Base-by-base conservation (phyloP, 306 rosid genomes). In the Ormosia emarginata region DNA sequence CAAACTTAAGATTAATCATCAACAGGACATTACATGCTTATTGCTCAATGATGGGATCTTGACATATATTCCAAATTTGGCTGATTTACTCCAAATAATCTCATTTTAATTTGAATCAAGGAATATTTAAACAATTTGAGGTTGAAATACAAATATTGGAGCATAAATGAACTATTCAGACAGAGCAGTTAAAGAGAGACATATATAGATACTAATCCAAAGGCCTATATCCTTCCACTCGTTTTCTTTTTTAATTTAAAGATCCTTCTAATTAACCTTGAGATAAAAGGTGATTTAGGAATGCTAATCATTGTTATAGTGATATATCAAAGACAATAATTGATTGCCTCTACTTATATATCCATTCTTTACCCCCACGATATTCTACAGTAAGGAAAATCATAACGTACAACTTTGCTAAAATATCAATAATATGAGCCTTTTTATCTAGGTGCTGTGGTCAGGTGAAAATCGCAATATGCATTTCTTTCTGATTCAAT, bases 1-100 rank as follows among this genome's bases (percentile, higher is more conserved):
- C 67, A 84, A 37, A 71, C 29, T 58, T 4, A 53, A 77, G 67
- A 44, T 71, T 4, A n/a, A 75, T 71, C 39, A 81, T 76, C 40
- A 14, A 15, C 34, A 36, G 15, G 66, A 14, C 56, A 77, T 37
- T 49, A 59, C 75, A 30, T 40, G 43, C 17, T 58, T 39, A 59
- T 58, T 80, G 69, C 74, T 70, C 40, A 33, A 62, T 43, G 67
- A 53, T 32, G 56, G 63, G 29, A 46, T 47, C 40, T 37, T 49
- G 55, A 30, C 14, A 52, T 65, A 33, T 29, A 53, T 53, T 12
- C n/a, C 13, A 57, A 57, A 11, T 67, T 62, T 36, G 43, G 46
- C 5, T 29, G 8, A 39, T 43, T 46, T 55, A 15, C 34, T 17
- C 39, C 39, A 33, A 53, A 66, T 34, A 67, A 56, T 32, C 50